Base-by-base conservation (phyloP, 257 asterid genomes). In the Cordia subcordata region DNA sequence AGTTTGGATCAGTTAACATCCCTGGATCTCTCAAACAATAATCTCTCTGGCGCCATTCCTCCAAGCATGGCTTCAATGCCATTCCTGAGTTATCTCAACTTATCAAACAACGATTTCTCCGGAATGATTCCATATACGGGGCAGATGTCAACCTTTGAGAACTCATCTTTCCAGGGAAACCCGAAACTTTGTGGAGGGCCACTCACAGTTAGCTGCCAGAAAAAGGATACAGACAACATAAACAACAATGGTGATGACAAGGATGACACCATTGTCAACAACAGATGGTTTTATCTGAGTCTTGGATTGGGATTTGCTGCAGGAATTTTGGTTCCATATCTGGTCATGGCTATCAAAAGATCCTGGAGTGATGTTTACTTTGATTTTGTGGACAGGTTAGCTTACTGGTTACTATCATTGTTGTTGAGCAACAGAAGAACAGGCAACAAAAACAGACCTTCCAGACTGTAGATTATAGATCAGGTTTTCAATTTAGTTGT, bases 11-110 rank as follows among this genome's bases (percentile, higher is more conserved):
- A 79, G 35, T 35, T 81, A 45, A 49, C 45, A 49, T 77, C 83
- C 27, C 78, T 84, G 37, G 88, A 81, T 68, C 80, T 84, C 58
- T 81, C 92, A 12, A 61, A 64, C 22, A 84, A 79, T 22, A 47
- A 63, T 16, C 74, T 84, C 53, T 64, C 71, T 11, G 84, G 82
- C 15, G 20, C 35, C 52, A 76, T 84, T 51, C 92, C 92, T 27
- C 20, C 67, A 13, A 68, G 77, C 66, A 72, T 84, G 75, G 76
- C 49, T 49, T 68, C 72, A 5, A 32, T 81, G 15, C 56, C 88
- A 46, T 71, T 55, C 72, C 50, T 81, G 47, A 64, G 74, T 27
- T 76, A 57, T 64, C 72, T 84, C 8, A 75, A 84, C 50, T 37
- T 79, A 11, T 82, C 89, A 1, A 53, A 72, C 67, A 75, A 82